phyloP scores from a whole-genome alignment of 75 land plant genomes.

The Pinus taeda region DNA sequence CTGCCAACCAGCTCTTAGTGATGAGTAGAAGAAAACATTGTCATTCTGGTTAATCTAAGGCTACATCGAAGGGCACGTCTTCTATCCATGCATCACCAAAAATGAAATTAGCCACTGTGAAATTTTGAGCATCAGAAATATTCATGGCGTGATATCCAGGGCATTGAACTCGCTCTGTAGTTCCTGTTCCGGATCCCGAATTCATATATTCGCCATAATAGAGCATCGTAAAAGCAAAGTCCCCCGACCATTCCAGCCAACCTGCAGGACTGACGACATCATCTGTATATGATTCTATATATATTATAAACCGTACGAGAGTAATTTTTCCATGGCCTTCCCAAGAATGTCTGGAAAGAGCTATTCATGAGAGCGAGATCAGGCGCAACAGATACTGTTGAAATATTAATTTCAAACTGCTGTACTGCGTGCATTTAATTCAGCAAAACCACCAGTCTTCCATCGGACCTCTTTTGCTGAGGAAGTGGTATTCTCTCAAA shows the following conservation, averaged over 20 bases:
- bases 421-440: no score
- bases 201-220: conserved; percentile 13
- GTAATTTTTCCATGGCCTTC: no score
- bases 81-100: neutral
- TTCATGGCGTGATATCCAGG: neutral
- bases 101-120: conserved; percentile 1
- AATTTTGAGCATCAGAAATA: neutral
- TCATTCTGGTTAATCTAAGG: no score
- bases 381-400: no score
- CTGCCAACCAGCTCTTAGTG: no score
- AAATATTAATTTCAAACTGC: no score
- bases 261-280: conserved; percentile 13
- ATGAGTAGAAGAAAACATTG: no score
- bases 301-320: neutral
- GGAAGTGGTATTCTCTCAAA: no score
- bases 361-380: no score
- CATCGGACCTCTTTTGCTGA: no score
- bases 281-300: neutral
- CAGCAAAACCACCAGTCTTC: no score
- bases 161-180: neutral
- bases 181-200: neutral
- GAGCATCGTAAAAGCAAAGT: conserved; percentile 13
- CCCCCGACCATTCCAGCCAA: conserved; percentile 21
- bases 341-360: no score
- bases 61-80: neutral